Percentiles rank a stretch among this genome's conserved stretches.
These are phyloP conservation scores for Pestalotiopsis sp. DNA, from an alignment of 2,329 filamentous ascomycete species.

Conservation along the genomic window DNA sequence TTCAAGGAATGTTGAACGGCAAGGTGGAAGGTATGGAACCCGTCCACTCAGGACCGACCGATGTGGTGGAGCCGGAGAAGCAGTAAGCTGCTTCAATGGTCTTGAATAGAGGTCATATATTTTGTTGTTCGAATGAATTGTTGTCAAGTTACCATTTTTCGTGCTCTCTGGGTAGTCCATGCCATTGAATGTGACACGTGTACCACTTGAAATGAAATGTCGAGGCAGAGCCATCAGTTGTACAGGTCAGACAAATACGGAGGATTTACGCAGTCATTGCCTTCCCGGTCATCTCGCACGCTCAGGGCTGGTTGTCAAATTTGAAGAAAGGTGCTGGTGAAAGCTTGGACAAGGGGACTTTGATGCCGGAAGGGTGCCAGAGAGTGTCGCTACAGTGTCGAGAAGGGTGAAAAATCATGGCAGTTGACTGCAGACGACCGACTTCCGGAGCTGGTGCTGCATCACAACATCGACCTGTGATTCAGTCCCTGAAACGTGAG, in stretches of 20 bases:
- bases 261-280: too few species aligned
- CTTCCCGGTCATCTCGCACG: not conserved
- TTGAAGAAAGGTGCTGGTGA: not conserved
- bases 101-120: not conserved
- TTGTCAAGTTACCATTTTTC: not conserved
- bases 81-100: not conserved
- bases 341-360: not conserved
- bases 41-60: not conserved
- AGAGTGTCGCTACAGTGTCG: not conserved
- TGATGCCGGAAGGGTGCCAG: not conserved
- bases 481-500: too few species aligned
- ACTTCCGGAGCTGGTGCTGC: too few species aligned
- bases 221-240: too few species aligned
- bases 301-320: not conserved
- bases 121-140: not conserved
- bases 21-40: conserved; percentile 24
- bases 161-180: too few species aligned
- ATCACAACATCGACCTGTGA: too few species aligned
- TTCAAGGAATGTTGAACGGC: conserved; percentile 25
- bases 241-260: too few species aligned
- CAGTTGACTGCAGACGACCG: too few species aligned
- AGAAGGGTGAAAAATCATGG: not conserved
- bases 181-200: too few species aligned
- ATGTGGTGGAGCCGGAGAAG: not conserved
- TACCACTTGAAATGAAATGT: too few species aligned